Base-by-base conservation (phyloP, 2,329 filamentous ascomycete species). In the Pseudogymnoascus sp. region DNA sequence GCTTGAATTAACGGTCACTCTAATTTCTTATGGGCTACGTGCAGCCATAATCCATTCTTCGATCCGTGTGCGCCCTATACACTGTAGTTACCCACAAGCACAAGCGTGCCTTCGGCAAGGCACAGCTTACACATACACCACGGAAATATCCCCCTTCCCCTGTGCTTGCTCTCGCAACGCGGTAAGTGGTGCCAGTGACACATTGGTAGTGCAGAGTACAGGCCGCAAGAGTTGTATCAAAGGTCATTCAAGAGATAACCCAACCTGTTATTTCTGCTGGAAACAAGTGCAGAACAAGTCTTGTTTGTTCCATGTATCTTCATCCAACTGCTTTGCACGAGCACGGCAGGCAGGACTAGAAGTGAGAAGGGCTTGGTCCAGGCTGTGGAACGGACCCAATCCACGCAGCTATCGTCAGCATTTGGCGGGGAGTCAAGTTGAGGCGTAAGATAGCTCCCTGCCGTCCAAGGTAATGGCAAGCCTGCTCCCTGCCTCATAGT, bases 301-400 rank as follows among this genome's bases (percentile, higher is more conserved):
- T 25, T 45, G 41, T 45, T 33, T 43, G 28, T 18, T 18, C 28
- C 18, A 25, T 4, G 16, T 33, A 18, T 55, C 49, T 33, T 55
- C 49, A 55, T 3, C 49, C 28, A 9, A 21, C 49, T 55, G 28
- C 23, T 55, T 35, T 55, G 9, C 28, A 55, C 5, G 49, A 33
- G 49, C 49, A 55, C 49, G 49, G 28, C 49, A 55, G 49, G 11
- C 49, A 8, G 28, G 28, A 11, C n/a, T 18, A 14, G 49, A 55
- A 33, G 49, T 18, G 49, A 55, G 49, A 55, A 55, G 28, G 49
- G 49, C 49, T 33, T 55, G 49, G 49, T 55, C 49, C 49, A 55
- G 49, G 49, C 49, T 35, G 28, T 55, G 49, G 28, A 55, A 55
- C 49, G 28, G 28, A 55, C 16, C 49, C 49, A 33, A 55, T 21